Percentiles rank a stretch among this genome's conserved stretches.
These are phyloP conservation scores for Irpex sp. DNA, from an alignment of 1,284 basidiomycete species.

Conservation along the genomic window DNA sequence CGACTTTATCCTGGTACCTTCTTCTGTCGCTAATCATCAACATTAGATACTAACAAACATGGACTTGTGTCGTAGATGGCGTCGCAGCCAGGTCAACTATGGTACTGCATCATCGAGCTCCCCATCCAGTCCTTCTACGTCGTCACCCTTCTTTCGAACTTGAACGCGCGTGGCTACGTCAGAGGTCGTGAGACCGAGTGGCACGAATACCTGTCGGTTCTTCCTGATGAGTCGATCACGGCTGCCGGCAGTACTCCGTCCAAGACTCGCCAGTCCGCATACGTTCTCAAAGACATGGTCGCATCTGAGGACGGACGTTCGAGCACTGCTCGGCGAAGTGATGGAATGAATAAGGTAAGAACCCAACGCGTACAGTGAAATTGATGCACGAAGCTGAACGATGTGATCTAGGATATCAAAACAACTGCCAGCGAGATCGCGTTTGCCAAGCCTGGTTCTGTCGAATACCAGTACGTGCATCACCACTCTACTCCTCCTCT, in stretches of 20 bases:
- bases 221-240: background rate
- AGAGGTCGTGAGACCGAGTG: background rate
- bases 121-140: constrained; percentile 7
- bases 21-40: too few species aligned
- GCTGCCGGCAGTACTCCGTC: background rate
- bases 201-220: background rate
- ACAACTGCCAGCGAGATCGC: background rate
- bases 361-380: too few species aligned
- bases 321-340: background rate
- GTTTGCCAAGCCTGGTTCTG: background rate
- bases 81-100: background rate
- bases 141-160: constrained; percentile 8
- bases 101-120: constrained; percentile 3
- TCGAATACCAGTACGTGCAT: background rate
- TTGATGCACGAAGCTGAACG: too few species aligned
- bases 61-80: background rate
- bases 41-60: too few species aligned
- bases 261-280: background rate
- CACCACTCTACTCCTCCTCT: background rate
- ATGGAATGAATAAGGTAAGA: background rate
- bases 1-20: background rate
- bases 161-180: constrained; percentile 7
- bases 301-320: background rate
- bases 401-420: too few species aligned
- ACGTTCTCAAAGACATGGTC: background rate